phyloP scores from a whole-genome alignment of 2,329 filamentous ascomycete genomes.

The Colletotrichum liaoningense region DNA sequence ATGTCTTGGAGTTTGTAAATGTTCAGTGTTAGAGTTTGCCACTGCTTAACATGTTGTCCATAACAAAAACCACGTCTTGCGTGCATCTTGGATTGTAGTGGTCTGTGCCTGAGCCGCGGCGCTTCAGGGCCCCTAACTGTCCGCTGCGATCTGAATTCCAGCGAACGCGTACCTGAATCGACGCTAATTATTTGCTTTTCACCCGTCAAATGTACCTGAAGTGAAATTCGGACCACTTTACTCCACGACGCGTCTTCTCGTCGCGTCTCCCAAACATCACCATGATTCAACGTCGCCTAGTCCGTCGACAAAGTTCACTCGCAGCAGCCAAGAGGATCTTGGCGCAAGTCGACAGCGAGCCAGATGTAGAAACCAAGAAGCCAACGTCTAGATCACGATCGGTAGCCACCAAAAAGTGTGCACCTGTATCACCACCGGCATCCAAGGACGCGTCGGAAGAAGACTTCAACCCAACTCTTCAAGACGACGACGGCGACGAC shows the following conservation, averaged over 20 bases:
- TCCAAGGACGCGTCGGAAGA: slow-evolving; percentile 31
- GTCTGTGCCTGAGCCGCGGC: not conserved
- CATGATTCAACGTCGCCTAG: slow-evolving; percentile 18
- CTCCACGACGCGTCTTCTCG: not conserved
- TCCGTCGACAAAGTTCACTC: slow-evolving; percentile 32
- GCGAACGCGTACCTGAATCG: slow-evolving; percentile 6
- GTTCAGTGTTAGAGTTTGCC: not conserved
- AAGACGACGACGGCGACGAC: slow-evolving; percentile 4
- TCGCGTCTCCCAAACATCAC: slow-evolving; percentile 4
- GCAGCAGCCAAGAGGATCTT: slow-evolving; percentile 30
- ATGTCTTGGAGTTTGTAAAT: not conserved
- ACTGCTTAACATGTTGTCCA: too few relatives aligned
- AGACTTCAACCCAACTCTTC: slow-evolving; percentile 7
- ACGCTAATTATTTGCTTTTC: slow-evolving; percentile 10
- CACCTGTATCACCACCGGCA: not conserved
- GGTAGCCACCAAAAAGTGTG: not conserved
- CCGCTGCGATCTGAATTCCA: slow-evolving; percentile 16
- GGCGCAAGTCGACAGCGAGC: slow-evolving; percentile 25
- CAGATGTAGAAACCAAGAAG: slow-evolving; percentile 5
- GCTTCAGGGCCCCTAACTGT: not conserved
- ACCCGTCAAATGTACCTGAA: not conserved
- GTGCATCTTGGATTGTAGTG: not conserved
- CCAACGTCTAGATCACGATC: not conserved
- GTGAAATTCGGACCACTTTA: not conserved
- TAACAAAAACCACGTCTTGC: too few relatives aligned